Conservation (phyloP, 768 basidiomycete genomes). For the Tricholoma saponaceum region DNA sequence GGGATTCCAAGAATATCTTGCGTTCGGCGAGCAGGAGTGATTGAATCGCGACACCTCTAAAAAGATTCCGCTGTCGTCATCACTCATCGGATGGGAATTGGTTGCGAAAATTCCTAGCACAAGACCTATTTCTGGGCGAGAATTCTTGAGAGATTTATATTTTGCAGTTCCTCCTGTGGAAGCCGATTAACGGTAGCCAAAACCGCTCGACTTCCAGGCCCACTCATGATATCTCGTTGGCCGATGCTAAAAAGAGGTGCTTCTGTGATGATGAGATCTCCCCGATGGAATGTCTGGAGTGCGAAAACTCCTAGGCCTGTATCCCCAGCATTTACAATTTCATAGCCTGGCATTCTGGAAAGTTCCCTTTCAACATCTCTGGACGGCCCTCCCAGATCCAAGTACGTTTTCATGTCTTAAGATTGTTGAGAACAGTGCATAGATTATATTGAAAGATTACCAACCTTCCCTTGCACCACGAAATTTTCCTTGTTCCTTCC, state of each 20-base stretch:
- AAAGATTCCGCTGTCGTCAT: not conserved
- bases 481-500: not conserved
- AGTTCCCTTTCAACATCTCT: not conserved
- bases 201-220: no score
- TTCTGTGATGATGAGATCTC: not conserved
- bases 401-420: not conserved
- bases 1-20: not conserved
- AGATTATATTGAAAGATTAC: not conserved
- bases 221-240: no score
- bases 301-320: not conserved
- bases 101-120: not conserved
- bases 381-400: not conserved
- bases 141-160: no score
- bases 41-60: not conserved
- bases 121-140: no score
- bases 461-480: not conserved
- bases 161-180: no score
- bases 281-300: not conserved
- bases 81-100: not conserved
- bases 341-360: not conserved
- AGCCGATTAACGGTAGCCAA: no score
- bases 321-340: not conserved
- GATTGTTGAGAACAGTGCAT: no score
- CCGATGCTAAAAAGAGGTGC: not conserved
- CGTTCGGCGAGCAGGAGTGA: not conserved